phyloP scores from a whole-genome alignment of 805 yeast species.

The Cyberlindnera galapagoensis region DNA sequence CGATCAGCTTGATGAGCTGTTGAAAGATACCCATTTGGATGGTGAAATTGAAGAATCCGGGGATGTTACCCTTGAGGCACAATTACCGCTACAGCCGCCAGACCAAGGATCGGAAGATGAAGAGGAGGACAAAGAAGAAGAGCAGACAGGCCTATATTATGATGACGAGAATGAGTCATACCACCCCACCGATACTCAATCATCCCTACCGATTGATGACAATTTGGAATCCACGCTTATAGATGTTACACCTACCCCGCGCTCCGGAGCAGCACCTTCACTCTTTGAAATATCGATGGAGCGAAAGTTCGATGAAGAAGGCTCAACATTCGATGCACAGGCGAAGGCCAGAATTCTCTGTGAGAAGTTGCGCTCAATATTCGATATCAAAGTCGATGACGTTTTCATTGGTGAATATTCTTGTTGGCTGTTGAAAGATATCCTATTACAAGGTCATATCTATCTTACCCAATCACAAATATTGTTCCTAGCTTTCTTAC shows the following conservation, averaged over 20 bases:
- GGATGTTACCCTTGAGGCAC: background rate
- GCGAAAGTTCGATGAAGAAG: slow-evolving; percentile 8
- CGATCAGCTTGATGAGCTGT: background rate
- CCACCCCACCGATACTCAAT: no score
- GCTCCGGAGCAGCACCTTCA: slow-evolving; percentile 6
- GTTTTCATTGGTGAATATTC: slow-evolving; percentile 54
- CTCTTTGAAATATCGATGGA: slow-evolving; percentile 27
- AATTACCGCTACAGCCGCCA: background rate
- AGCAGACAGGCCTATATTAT: no score
- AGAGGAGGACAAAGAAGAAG: slow-evolving; percentile 2
- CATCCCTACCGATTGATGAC: no score
- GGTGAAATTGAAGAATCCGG: slow-evolving; percentile 1
- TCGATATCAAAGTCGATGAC: slow-evolving; percentile 48
- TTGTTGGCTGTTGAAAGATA: slow-evolving; percentile 79
- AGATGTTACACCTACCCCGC: background rate
- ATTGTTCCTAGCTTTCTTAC: slow-evolving; percentile 74
- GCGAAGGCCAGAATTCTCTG: slow-evolving; percentile 32
- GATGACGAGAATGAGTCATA: no score
- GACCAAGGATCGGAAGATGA: background rate
- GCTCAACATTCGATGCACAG: slow-evolving; percentile 11
- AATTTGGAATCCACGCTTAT: background rate
- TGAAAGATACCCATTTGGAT: background rate
- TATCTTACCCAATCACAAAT: slow-evolving; percentile 61
- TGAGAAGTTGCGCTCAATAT: slow-evolving; percentile 29
- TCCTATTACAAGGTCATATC: slow-evolving; percentile 79